Percentiles rank a stretch among this genome's conserved stretches.
Evolutionary conservation across 345 rosid species (phyloP).

Genomic region (Corymbia maculata): DNA sequence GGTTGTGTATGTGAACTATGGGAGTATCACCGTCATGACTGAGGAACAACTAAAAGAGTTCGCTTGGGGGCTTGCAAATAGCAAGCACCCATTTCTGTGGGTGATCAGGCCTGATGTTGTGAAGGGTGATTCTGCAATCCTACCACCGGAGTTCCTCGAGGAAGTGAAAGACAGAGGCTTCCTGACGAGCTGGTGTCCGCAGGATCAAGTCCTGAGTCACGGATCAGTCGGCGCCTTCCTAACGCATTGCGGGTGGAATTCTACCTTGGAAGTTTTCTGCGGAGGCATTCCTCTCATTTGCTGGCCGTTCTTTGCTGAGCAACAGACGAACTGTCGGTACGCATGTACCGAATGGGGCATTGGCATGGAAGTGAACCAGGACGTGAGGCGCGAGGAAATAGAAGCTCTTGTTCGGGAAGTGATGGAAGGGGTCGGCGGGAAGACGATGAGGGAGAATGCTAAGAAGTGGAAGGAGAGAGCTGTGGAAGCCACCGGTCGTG

Average conservation of each 20-base stretch:
- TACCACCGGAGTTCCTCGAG: slow-evolving; percentile 8
- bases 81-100: slow-evolving; percentile 24
- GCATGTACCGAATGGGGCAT: slow-evolving; percentile 6
- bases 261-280: slow-evolving; percentile 6
- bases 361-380: slow-evolving; percentile 12
- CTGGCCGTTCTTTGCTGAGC: slow-evolving; percentile 26
- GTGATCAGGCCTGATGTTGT: slow-evolving; percentile 14
- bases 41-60: slow-evolving; percentile 16
- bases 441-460: background rate
- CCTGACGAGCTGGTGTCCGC: slow-evolving; percentile 18
- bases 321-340: slow-evolving; percentile 13
- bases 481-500: background rate
- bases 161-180: slow-evolving; percentile 12
- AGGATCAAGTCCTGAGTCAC: slow-evolving; percentile 14
- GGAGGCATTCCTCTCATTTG: slow-evolving; percentile 14
- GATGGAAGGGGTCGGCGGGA: background rate
- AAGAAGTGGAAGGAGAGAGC: background rate
- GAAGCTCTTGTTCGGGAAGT: background rate
- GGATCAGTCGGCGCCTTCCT: slow-evolving; percentile 17
- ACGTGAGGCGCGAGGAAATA: background rate
- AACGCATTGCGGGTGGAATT: slow-evolving; percentile 31
- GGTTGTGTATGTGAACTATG: slow-evolving; percentile 13
- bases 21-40: slow-evolving; percentile 9
- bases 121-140: slow-evolving; percentile 7
- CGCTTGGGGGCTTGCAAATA: slow-evolving; percentile 26